Evolutionary conservation across 768 basidiomycete genomes (phyloP).

Genomic region (Kondoa subrosea): DNA sequence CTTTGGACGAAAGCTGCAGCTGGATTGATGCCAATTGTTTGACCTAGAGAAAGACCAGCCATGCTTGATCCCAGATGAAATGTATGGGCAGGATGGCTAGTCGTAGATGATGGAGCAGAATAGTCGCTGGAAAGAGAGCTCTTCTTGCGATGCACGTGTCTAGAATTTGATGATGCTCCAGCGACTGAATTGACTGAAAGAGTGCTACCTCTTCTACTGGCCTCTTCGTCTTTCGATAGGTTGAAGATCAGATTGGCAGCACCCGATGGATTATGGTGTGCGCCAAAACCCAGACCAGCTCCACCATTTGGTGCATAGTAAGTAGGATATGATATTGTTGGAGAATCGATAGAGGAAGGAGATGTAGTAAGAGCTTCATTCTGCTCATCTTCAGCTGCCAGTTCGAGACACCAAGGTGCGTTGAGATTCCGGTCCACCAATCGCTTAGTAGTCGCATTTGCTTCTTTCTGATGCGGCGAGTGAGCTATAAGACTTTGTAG

Average conservation of each 20-base stretch:
- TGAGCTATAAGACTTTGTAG: conserved; percentile 63
- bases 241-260: too few relatives aligned
- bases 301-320: too few relatives aligned
- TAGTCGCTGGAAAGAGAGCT: background rate
- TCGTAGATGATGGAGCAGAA: background rate
- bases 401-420: conserved; percentile 49
- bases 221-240: background rate
- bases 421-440: conserved; percentile 78
- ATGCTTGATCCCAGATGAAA: background rate
- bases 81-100: background rate
- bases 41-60: background rate
- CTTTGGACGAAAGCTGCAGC: background rate
- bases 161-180: background rate
- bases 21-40: background rate
- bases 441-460: conserved; percentile 71
- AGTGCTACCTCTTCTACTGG: conserved; percentile 4
- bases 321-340: too few relatives aligned
- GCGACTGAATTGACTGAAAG: background rate
- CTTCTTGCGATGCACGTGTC: background rate
- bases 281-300: too few relatives aligned
- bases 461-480: conserved; percentile 51
- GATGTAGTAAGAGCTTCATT: background rate
- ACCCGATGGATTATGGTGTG: too few relatives aligned
- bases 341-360: too few relatives aligned
- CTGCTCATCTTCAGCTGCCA: conserved; percentile 4